A percentile compares a stretch with the other conserved stretches of the same genome.
These are phyloP conservation scores for Fraxinus quadrangulata DNA, from an alignment of 257 asterid genomes.

Conservation along the genomic window DNA sequence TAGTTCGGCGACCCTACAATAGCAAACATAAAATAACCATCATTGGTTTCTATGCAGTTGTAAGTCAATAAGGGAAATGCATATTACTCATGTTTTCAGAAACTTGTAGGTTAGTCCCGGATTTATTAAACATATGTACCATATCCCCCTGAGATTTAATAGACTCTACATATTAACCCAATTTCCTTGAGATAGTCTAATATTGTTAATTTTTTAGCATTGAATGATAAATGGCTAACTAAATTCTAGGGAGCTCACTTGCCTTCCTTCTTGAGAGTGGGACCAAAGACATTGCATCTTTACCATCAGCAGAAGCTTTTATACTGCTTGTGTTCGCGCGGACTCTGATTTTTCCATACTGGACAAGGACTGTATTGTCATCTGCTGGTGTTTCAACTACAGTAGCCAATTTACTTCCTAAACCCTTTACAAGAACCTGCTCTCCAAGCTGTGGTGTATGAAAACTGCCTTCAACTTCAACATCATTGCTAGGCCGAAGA, in stretches of 20 bases:
- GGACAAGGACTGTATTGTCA: slow-evolving; percentile 77
- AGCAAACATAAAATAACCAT: slow-evolving; percentile 8
- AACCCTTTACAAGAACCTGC: slow-evolving; percentile 55
- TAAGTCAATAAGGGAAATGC: background rate
- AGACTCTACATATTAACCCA: background rate
- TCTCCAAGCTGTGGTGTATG: slow-evolving; percentile 69
- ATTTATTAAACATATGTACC: background rate
- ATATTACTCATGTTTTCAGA: background rate
- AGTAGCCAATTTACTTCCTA: slow-evolving; percentile 79
- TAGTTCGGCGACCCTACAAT: slow-evolving; percentile 48
- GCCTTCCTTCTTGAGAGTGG: slow-evolving; percentile 57
- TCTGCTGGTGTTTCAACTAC: slow-evolving; percentile 78
- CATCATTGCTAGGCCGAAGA: slow-evolving; percentile 49
- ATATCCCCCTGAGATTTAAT: background rate
- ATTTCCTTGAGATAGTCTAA: background rate
- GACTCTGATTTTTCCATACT: slow-evolving; percentile 75
- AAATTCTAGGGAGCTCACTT: background rate
- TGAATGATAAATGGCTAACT: background rate
- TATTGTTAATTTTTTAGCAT: background rate
- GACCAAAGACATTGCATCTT: slow-evolving; percentile 36
- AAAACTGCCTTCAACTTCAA: slow-evolving; percentile 32
- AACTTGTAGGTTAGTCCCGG: background rate
- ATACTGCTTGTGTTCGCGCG: slow-evolving; percentile 51
- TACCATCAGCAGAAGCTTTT: slow-evolving; percentile 41
- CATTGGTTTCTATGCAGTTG: background rate